Conservation (phyloP, 495 filamentous ascomycete species). For the Rostrohypoxylon terebratum region DNA sequence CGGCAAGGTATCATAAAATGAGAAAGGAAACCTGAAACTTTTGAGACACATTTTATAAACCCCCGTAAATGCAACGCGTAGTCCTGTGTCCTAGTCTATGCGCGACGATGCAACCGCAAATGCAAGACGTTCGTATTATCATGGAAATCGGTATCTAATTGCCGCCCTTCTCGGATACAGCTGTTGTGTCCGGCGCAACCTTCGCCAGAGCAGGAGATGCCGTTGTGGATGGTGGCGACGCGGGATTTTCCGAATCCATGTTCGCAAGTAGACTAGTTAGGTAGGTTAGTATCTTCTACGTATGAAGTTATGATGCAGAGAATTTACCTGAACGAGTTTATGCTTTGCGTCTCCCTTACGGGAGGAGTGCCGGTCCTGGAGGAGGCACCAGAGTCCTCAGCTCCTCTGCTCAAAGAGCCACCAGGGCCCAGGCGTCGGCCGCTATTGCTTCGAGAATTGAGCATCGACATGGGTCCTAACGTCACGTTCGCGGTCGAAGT, state of each 20-base stretch:
- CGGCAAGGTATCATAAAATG: conserved; percentile 59
- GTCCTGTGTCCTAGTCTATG: conserved; percentile 52
- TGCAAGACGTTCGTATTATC: conserved; percentile 50
- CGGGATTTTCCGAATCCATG: conserved; percentile 64
- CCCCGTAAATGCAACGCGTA: conserved; percentile 61
- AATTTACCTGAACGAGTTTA: conserved; percentile 90
- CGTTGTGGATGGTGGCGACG: conserved; percentile 73
- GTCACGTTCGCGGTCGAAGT: conserved; percentile 71
- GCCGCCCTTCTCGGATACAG: conserved; percentile 58
- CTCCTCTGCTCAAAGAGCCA: conserved; percentile 73
- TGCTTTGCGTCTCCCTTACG: conserved; percentile 74
- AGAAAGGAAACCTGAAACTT: conserved; percentile 52
- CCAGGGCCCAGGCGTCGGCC: conserved; percentile 82
- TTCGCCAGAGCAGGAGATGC: conserved; percentile 69
- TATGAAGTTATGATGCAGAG: conserved; percentile 22
- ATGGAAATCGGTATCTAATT: conserved; percentile 47
- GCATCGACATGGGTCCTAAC: conserved; percentile 83
- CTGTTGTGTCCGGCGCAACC: conserved; percentile 69
- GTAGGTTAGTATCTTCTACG: conserved; percentile 44
- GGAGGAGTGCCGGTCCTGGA: conserved; percentile 91
- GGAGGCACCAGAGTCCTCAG: conserved; percentile 78
- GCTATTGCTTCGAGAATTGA: conserved; percentile 82
- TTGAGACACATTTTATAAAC: conserved; percentile 59
- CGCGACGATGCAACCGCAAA: conserved; percentile 50
- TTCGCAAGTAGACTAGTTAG: conserved; percentile 60